Evolutionary conservation across 371 early-diverging fungal species (phyloP).

Genomic region (Rhizopus microsporus): DNA sequence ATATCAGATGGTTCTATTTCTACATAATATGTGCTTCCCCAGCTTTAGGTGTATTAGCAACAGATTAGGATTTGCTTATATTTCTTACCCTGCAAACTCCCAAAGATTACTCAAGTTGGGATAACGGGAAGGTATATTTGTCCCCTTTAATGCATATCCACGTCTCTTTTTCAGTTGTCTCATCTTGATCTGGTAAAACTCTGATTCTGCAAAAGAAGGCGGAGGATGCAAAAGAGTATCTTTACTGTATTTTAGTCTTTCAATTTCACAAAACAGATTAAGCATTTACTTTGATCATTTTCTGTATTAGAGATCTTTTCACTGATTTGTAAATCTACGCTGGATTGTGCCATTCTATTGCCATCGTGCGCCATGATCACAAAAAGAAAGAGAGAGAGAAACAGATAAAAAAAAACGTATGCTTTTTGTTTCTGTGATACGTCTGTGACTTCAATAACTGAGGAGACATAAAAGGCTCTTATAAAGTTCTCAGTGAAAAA

Average conservation of each 20-base stretch:
- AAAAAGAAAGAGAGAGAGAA: too few relatives aligned
- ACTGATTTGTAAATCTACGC: too few relatives aligned
- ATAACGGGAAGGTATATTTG: slow-evolving; percentile 37
- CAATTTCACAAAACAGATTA: too few relatives aligned
- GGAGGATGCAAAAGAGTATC: slow-evolving; percentile 19
- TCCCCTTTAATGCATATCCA: slow-evolving; percentile 34
- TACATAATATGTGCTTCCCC: slow-evolving; percentile 51
- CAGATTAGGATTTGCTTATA: background rate
- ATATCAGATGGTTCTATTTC: slow-evolving; percentile 35
- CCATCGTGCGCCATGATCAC: too few relatives aligned
- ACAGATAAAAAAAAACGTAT: too few relatives aligned
- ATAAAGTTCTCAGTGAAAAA: too few relatives aligned
- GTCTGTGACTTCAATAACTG: too few relatives aligned
- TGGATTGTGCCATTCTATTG: too few relatives aligned
- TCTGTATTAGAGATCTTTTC: too few relatives aligned
- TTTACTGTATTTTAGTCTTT: background rate
- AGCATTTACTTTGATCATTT: background rate
- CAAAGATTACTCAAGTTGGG: slow-evolving; percentile 38
- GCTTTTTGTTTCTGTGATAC: too few relatives aligned
- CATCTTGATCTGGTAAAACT: slow-evolving; percentile 42
- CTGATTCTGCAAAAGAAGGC: slow-evolving; percentile 50
- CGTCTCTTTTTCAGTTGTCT: slow-evolving; percentile 24
- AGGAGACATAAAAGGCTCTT: too few relatives aligned
- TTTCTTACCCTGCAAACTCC: slow-evolving; percentile 48
- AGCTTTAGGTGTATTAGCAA: slow-evolving; percentile 19